These are phyloP conservation scores for Abrus precatorius DNA, from an alignment of 306 rosid genomes.

Conservation along the genomic window DNA sequence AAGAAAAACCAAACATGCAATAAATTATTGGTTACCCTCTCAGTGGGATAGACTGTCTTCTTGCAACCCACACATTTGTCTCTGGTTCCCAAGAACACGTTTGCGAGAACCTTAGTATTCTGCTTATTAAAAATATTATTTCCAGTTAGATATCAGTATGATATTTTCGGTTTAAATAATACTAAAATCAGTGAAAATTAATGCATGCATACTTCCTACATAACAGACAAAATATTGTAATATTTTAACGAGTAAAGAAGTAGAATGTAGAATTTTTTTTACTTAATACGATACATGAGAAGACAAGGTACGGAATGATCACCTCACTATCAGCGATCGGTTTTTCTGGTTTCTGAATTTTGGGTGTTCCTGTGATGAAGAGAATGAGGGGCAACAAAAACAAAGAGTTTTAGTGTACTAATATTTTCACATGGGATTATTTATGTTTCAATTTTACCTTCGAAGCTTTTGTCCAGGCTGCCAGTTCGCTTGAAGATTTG, in stretches of 20 bases:
- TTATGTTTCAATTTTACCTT: slow-evolving; percentile 53
- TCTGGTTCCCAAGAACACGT: slow-evolving; percentile 71
- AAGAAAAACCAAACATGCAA: too few species aligned
- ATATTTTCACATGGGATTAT: background rate
- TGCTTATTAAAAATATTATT: slow-evolving; percentile 36
- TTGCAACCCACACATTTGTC: slow-evolving; percentile 80
- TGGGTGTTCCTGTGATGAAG: slow-evolving; percentile 71
- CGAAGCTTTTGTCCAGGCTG: slow-evolving; percentile 85
- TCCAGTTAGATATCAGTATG: slow-evolving; percentile 11
- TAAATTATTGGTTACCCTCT: slow-evolving; percentile 62
- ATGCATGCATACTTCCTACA: too few species aligned
- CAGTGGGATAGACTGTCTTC: slow-evolving; percentile 81
- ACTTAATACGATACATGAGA: background rate
- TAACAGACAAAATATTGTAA: too few species aligned
- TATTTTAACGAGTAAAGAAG: too few species aligned
- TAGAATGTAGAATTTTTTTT: too few species aligned
- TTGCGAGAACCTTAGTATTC: slow-evolving; percentile 63
- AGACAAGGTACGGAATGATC: slow-evolving; percentile 23
- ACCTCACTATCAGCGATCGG: slow-evolving; percentile 56
- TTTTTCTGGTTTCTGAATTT: slow-evolving; percentile 67
- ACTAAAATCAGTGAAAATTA: background rate
- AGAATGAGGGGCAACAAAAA: slow-evolving; percentile 31
- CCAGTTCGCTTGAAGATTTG: slow-evolving; percentile 92
- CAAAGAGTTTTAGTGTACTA: background rate
- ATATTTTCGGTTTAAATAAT: background rate